Evolutionary conservation across 2,329 filamentous ascomycete genomes (phyloP).

Genomic region (Mollisiaceae sp.): DNA sequence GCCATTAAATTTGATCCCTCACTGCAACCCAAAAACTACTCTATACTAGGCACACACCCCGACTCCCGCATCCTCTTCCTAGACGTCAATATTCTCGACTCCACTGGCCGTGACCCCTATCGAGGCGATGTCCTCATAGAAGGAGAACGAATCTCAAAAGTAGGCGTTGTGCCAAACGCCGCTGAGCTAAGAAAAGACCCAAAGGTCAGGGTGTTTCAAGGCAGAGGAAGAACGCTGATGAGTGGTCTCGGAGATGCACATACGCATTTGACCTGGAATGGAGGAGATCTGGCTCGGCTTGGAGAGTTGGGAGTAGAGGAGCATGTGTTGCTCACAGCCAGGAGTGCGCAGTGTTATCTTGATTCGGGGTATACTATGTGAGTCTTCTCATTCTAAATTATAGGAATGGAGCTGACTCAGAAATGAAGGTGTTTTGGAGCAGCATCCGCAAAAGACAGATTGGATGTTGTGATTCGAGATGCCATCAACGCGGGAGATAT

Average conservation of each 20-base stretch:
- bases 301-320: slow-evolving; percentile 52
- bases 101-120: slow-evolving; percentile 41
- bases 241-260: slow-evolving; percentile 56
- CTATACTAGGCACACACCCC: slow-evolving; percentile 31
- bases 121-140: slow-evolving; percentile 42
- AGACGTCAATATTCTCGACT: slow-evolving; percentile 43
- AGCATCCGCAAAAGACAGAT: slow-evolving; percentile 33
- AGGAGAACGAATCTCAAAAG: slow-evolving; percentile 37
- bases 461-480: slow-evolving; percentile 52
- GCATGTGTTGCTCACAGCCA: slow-evolving; percentile 51
- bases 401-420: neutral
- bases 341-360: slow-evolving; percentile 50
- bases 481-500: slow-evolving; percentile 55
- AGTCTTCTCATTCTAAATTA: neutral
- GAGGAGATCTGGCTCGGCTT: slow-evolving; percentile 48
- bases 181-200: slow-evolving; percentile 34
- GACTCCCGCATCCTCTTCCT: slow-evolving; percentile 40
- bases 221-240: slow-evolving; percentile 50
- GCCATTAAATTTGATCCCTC: slow-evolving; percentile 25
- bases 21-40: slow-evolving; percentile 29
- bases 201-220: slow-evolving; percentile 27
- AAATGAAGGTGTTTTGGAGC: slow-evolving; percentile 33
- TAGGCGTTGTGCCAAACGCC: slow-evolving; percentile 37
- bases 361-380: slow-evolving; percentile 57
- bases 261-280: slow-evolving; percentile 55